Base-by-base conservation (phyloP, 371 early-diverging fungal species). In the Entomophthora muscae region DNA sequence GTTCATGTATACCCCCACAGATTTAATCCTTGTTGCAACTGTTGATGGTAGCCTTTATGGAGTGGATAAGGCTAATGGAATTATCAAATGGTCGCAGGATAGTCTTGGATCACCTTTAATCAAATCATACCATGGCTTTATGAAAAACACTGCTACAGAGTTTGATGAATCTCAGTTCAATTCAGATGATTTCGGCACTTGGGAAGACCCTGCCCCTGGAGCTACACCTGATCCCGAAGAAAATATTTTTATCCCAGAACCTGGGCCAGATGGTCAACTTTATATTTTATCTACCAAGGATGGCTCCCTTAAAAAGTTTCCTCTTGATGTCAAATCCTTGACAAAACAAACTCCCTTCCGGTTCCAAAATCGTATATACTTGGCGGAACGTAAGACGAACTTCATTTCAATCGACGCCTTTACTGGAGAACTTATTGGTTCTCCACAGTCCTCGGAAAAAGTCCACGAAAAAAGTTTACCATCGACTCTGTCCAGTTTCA, bases 171-270 rank as follows among this genome's bases (percentile, higher is more conserved):
- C 21, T 10, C 30, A 17, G 30, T 2, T 27, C n/a, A 29, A 22
- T 7, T 23, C 53, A 23, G 26, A 32, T 17, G 51, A 33, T 52
- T 5, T 52, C 42, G 65, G 23, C 5, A 13, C 24, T 58, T 32
- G 3, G 23, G 65, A 57, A 27, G 31, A 33, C 22, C 3, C 30
- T 1, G 33, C 52, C 1, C 22, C 12, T 13, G 33, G 53, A 56
- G 28, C n/a, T 30, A 23, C 28, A 32, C 31, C 60, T 3, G 71
- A 72, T 30, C 7, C 23, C 3, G 53, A 51, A 5, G 73, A 77
- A 7, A 61, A 75, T 23, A 65, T 83, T 23, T 87, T 85, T 66
- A 83, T 91, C 65, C 82, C 86, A 3, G 92, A 91, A 67, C 92
- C 92, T 1, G 76, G 75, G 23, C 76, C 83, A 51, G 79, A 83